Evolutionary conservation across 345 rosid genomes (phyloP), one percentile per base, ranked within the genome.

Genomic region (Pistacia vera): DNA sequence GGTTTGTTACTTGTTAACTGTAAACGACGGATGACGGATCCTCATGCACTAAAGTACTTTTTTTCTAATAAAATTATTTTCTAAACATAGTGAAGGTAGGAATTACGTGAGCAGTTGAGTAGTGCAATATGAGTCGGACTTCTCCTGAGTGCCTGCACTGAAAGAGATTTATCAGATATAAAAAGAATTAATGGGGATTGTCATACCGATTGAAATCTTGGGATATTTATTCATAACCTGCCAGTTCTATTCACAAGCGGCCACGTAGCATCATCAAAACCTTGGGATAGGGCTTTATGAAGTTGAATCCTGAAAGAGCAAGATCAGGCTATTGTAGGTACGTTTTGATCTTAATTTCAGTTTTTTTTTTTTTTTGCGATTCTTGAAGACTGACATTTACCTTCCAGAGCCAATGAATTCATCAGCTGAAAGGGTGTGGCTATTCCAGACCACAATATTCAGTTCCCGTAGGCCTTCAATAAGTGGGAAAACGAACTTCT

Each of bases 391-490:
- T 17, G 35, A 25, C 13, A 54, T 22, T 59, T 78, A 88, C 91
- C 83, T 88, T 77, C 87, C 88, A 66, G 51, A 80, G 74, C 89
- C 91, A 48, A 88, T 84, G 75, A 76, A 73, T 20, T 88, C 91
- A 84, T 88, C 89, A 36, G 82, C 72, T 10, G 75, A 46, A 57
- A 88, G 70, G 59, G 91, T 77, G 85, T 70, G 78, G 77, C 75
- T 82, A 48, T 88, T 85, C 91, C 91, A 88, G 8, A 88, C 88
- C 20, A 28, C 35, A 52, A 83, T 81, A 46, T 68, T 76, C 70
- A 88, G 52, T 68, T 88, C 90, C 11, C 79, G 69, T 2, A 88
- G 83, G 41, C 92, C 92, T 78, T 88, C 92, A 66, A 86, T 77
- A 13, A 86, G 86, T 25, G 86, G 70, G 73, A 86, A 68, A 49